Base-by-base conservation (phyloP, 768 basidiomycete species). In the Sporobolomyces roseus region DNA sequence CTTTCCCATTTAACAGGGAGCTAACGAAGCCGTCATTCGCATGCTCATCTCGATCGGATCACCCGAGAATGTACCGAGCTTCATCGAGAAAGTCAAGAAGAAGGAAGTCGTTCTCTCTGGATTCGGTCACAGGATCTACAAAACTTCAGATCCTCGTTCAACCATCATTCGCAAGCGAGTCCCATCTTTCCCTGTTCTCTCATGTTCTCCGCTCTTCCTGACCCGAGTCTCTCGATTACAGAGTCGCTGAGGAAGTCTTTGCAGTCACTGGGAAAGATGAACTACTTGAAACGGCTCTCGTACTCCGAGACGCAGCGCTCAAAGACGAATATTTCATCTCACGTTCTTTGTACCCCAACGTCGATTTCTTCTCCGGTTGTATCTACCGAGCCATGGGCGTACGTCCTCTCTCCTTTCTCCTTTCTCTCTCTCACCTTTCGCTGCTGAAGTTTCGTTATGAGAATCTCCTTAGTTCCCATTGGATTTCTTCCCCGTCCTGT, bases 401-500 rank as follows among this genome's bases (percentile, higher is more conserved):
- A 29, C 21, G 54, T 27, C 4, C 8, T 17, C 8, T 4, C 29
- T 17, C 21, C 5, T 16, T 35, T 7, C 29, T 35, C 23, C 10
- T 35, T 51, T 8, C 45, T 7, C 21, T n/a, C n/a, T n/a, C n/a
- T n/a, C n/a, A n/a, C n/a, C n/a, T n/a, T n/a, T n/a, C n/a, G n/a
- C n/a, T n/a, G n/a, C n/a, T n/a, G n/a, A n/a, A n/a, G n/a, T n/a
- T n/a, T n/a, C n/a, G n/a, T n/a, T n/a, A n/a, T n/a, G n/a, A n/a
- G n/a, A n/a, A n/a, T n/a, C n/a, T 9, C 48, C 9, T 49, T 52
- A 64, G 50, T 93, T 93, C 83, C 92, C 92, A 2, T 83, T 89
- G 72, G 92, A 94, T 80, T 93, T 89, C 79, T 93, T 93, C 85
- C 91, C 92, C 0, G 91, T 94, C 27, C 80, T 94, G 36, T 94